phyloP scores from a whole-genome alignment of 176 grass and related monocot species.

The Tuctoria greenei region DNA sequence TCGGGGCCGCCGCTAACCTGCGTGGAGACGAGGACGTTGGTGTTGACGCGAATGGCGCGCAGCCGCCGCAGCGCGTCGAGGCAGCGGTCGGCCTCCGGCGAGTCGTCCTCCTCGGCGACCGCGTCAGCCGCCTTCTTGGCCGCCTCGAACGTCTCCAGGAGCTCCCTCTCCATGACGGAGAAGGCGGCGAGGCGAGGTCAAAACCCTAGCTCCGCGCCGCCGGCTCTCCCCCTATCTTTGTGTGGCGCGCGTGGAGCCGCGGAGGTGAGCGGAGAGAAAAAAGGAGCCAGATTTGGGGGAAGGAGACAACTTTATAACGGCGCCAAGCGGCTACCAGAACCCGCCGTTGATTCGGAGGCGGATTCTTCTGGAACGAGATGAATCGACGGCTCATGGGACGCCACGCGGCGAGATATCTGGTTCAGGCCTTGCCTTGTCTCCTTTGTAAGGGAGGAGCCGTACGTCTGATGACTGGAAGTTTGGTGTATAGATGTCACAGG shows the following conservation, averaged over 20 bases:
- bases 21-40: conserved; percentile 75
- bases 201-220: conserved; percentile 67
- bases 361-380: conserved; percentile 32
- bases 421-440: no score
- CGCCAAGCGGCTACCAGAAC: background rate
- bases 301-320: conserved; percentile 29
- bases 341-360: conserved; percentile 45
- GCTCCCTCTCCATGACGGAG: conserved; percentile 77
- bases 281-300: background rate
- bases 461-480: background rate
- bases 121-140: conserved; percentile 90
- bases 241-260: background rate
- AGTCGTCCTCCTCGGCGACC: conserved; percentile 30
- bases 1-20: conserved; percentile 47
- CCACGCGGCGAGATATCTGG: background rate
- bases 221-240: background rate
- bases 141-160: conserved; percentile 80
- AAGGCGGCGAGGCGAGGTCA: conserved; percentile 8
- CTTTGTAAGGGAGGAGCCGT: background rate
- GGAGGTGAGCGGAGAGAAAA: background rate
- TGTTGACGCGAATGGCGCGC: conserved; percentile 73
- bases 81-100: conserved; percentile 78
- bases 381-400: conserved; percentile 10
- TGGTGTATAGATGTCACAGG: background rate
- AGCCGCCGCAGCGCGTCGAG: conserved; percentile 74